Conservation (phyloP, 768 basidiomycete genomes). For the Krasilnikovozyma curviuscula region DNA sequence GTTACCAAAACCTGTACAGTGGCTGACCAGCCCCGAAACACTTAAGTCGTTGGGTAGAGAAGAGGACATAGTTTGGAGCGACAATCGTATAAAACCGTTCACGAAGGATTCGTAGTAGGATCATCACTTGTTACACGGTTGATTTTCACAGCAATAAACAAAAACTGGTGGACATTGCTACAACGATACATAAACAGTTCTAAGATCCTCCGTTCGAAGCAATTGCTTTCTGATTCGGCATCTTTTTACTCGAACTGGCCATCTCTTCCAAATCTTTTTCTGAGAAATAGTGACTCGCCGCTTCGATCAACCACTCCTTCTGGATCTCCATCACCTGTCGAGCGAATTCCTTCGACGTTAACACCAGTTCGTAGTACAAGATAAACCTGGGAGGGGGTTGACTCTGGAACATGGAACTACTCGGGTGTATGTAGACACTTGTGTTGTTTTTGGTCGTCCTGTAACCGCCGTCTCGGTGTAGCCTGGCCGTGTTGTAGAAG, state of each 20-base stretch:
- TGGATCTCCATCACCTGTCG: constrained; percentile 98
- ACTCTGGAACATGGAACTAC: constrained; percentile 80
- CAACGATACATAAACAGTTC: too few species aligned
- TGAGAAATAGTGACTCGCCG: constrained; percentile 11
- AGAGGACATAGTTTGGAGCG: too few species aligned
- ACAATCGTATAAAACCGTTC: too few species aligned
- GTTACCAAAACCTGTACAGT: too few species aligned
- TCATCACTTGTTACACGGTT: too few species aligned
- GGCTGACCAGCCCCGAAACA: too few species aligned
- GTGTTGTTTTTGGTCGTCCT: constrained; percentile 86
- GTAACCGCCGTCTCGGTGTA: constrained; percentile 93
- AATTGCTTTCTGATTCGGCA: constrained; percentile 12
- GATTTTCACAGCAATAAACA: too few species aligned
- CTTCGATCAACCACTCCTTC: constrained; percentile 71
- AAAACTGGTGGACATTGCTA: too few species aligned
- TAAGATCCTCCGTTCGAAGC: not conserved
- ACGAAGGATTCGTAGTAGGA: too few species aligned
- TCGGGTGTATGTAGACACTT: constrained; percentile 91
- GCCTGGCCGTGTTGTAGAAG: constrained; percentile 87
- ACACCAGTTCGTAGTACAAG: constrained; percentile 89
- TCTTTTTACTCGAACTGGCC: constrained; percentile 7
- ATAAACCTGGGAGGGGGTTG: constrained; percentile 83
- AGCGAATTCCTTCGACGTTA: constrained; percentile 95
- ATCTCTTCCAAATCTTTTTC: constrained; percentile 10
- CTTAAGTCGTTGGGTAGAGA: too few species aligned